These are phyloP conservation scores for Alternaria arborescens DNA, from an alignment of 2,329 filamentous ascomycete genomes.

Conservation along the genomic window DNA sequence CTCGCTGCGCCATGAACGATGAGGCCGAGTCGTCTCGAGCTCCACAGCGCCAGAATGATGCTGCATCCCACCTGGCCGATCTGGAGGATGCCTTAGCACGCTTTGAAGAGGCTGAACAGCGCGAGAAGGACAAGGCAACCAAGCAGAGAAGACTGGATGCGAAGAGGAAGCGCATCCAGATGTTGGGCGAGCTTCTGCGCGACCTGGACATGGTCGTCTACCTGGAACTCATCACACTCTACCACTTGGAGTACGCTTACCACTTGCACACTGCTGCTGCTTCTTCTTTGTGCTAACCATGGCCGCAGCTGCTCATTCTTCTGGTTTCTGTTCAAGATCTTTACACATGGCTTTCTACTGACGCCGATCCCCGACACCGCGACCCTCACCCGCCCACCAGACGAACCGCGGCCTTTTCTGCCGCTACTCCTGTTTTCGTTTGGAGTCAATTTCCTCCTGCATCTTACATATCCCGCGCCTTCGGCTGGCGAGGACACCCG, in stretches of 20 bases:
- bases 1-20: constrained; percentile 50
- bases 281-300: constrained; percentile 4
- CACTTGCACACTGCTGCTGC: not conserved
- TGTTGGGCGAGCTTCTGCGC: constrained; percentile 64
- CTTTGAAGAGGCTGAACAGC: constrained; percentile 31
- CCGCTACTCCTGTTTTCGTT: constrained; percentile 64
- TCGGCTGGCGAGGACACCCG: constrained; percentile 58
- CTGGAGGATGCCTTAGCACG: constrained; percentile 23
- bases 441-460: constrained; percentile 64
- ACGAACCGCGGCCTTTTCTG: constrained; percentile 62
- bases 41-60: constrained; percentile 30
- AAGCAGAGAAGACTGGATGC: constrained; percentile 45
- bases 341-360: constrained; percentile 66
- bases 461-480: constrained; percentile 54
- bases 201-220: constrained; percentile 68
- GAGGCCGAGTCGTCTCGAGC: constrained; percentile 50
- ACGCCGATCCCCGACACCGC: constrained; percentile 64
- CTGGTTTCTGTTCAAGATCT: constrained; percentile 63
- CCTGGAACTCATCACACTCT: constrained; percentile 67
- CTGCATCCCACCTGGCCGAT: constrained; percentile 21
- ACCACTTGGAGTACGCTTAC: constrained; percentile 69
- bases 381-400: constrained; percentile 55
- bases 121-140: constrained; percentile 26
- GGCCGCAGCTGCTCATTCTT: constrained; percentile 64
- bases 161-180: constrained; percentile 47